Conservation (phyloP, 2,329 filamentous ascomycete species). For the Emmonsia crescens region DNA sequence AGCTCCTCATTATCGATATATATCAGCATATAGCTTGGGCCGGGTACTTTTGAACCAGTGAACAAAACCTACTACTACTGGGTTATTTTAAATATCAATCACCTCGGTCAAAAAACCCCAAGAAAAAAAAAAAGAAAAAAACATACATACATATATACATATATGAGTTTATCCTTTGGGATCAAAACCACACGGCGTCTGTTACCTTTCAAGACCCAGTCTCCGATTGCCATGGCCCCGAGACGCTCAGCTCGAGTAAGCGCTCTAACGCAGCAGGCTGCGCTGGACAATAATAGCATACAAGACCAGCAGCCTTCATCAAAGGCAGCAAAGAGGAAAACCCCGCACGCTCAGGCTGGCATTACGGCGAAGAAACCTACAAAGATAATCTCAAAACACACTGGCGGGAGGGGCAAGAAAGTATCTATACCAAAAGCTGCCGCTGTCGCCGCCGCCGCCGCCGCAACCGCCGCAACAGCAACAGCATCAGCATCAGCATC, state of each 20-base stretch:
- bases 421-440: slow-evolving; percentile 6
- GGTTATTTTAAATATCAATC: not conserved
- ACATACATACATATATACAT: not conserved
- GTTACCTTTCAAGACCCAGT: not conserved
- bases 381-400: slow-evolving; percentile 7
- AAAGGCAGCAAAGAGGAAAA: slow-evolving; percentile 7
- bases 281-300: slow-evolving; percentile 18
- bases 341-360: not conserved
- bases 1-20: not conserved
- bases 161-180: not conserved
- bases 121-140: no score
- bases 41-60: not conserved
- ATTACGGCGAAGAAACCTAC: slow-evolving; percentile 7
- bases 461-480: not conserved
- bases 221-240: slow-evolving; percentile 35
- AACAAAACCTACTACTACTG: no score
- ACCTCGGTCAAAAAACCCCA: not conserved
- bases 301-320: not conserved
- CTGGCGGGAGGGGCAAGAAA: slow-evolving; percentile 13
- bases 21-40: not conserved
- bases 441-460: not conserved
- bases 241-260: slow-evolving; percentile 42
- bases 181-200: not conserved
- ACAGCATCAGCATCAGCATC: not conserved
- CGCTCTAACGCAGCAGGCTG: slow-evolving; percentile 17